Evolutionary conservation across 352 stramenopile species (phyloP), one percentile per base, ranked within the genome.

Genomic region (Globisporangium takayamanum): DNA sequence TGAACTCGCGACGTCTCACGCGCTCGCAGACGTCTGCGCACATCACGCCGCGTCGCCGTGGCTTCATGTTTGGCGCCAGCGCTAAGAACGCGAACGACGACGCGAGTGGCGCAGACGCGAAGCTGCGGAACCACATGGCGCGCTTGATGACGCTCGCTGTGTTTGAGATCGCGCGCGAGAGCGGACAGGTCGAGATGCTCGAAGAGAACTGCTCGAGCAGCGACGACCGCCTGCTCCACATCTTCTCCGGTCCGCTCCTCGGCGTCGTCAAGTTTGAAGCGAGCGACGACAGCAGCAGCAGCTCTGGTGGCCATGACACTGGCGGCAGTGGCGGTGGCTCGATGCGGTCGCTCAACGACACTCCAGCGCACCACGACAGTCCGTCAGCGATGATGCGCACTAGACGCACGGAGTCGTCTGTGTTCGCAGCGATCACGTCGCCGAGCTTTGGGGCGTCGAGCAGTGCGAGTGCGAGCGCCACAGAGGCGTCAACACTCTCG

Each of bases 61-160:
- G 79, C 2, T 89, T 91, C 64, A 87, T 85, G 72, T 91, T 91
- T 56, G 78, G 78, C 25, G 70, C 72, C 0, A 85, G 65, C 44
- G 67, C 30, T 22, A 77, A 72, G 57, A 68, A 62, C 2, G 53
- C 67, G n/a, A 47, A 47, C 15, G 71, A 76, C 3, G 74, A 82
- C 8, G 36, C 55, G 7, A 22, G 60, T 28, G 48, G 55, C 18
- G 63, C 55, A 0, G 76, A 86, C 36, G 56, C 66, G 2, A 67
- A 64, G 37, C 62, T 71, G 12, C 74, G 74, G 25, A 78, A 66
- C 39, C 68, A 71, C 16, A 62, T 68, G 16, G 63, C 81, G 10
- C 69, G 75, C 57, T 46, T 78, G 28, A 84, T 62, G 67, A 68
- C 63, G 12, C 73, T 72, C 20, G 36, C 60, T 0, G 54, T 80